Evolutionary conservation across 2,329 filamentous ascomycete genomes (phyloP), one percentile per base, ranked within the genome.

Genomic region (Tolypocladium pustulatum): DNA sequence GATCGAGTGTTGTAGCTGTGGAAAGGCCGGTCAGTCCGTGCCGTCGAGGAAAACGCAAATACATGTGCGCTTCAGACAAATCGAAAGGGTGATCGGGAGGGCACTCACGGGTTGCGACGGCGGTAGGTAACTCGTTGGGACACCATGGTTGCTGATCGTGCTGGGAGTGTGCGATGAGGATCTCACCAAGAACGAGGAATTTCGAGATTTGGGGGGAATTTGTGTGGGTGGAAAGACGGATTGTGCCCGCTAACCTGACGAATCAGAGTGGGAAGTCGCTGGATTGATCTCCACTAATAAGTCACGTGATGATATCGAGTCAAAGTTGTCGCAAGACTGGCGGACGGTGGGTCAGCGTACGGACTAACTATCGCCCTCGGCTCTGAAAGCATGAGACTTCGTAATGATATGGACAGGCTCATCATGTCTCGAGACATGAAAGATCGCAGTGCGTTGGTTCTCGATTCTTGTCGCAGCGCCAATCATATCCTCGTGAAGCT

Each of bases 1-100:
- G 90, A 96, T 77, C 83, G 83, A 78, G 93, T 97, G 88, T 97
- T 97, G 90, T 97, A 99, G 76, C 90, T 94, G 73, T 60, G 60
- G 60, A 55, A 55, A 60, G 58, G 58, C 57, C 55, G 57, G 65
- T 69, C 61, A 70, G 67, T 65, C 60, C 59, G 55, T 57, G 57
- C 57, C 55, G 54, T 62, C 61, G 59, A 46, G 15, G 25, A 46
- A 40, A 41, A 54, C 25, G 41, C 55, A 40, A 32, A 30, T 37
- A 43, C 58, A 40, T 17, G 51, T 46, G 56, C 57, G 61, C 61
- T 51, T 56, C 43, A 53, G 55, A 51, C 25, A 30, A 58, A 40
- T 60, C 57, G 54, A 55, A 54, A 22, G 20, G 30, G 49, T 36
- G n/a, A 22, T 32, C 30, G 20, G 43, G 34, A 49, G 32, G 60